These are phyloP conservation scores for Kurtzmaniella fragi DNA, from an alignment of 805 yeast species.

Conservation along the genomic window DNA sequence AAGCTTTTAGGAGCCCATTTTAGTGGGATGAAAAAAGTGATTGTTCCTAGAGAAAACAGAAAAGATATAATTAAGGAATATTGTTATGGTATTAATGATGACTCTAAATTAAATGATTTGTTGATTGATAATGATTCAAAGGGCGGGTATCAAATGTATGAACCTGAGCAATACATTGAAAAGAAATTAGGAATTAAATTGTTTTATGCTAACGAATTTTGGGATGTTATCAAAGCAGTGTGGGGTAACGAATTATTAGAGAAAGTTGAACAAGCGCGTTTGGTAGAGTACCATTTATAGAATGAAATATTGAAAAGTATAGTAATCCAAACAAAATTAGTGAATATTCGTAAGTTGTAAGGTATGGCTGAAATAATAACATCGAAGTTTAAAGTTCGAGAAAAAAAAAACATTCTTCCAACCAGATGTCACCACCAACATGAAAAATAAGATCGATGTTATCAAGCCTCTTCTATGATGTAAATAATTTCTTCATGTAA, in stretches of 20 bases:
- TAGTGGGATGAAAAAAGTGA: conserved; percentile 48
- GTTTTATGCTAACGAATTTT: conserved; percentile 66
- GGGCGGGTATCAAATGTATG: conserved; percentile 24
- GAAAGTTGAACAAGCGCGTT: conserved; percentile 19
- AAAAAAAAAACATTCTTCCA: too few relatives aligned
- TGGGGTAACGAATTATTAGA: conserved; percentile 51
- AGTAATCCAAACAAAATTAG: not conserved
- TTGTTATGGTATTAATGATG: conserved; percentile 27
- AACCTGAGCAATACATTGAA: conserved; percentile 47
- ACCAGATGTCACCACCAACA: too few relatives aligned
- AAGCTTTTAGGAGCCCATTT: conserved; percentile 76
- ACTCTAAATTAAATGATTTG: conserved; percentile 25
- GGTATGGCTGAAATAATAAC: too few relatives aligned
- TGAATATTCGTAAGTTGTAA: not conserved
- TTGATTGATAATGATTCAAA: conserved; percentile 30
- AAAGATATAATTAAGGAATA: conserved; percentile 62
- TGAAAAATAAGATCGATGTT: too few relatives aligned
- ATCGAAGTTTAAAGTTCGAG: too few relatives aligned
- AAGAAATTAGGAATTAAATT: conserved; percentile 56
- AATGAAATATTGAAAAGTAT: not conserved
- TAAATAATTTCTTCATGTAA: too few relatives aligned
- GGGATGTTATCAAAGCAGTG: conserved; percentile 68
- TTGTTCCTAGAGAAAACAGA: conserved; percentile 68
- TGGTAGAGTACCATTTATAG: conserved; percentile 27
- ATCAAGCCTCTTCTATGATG: too few relatives aligned